Conservation (phyloP, 495 filamentous ascomycete genomes). For the Astrothelium subdiscretum region DNA sequence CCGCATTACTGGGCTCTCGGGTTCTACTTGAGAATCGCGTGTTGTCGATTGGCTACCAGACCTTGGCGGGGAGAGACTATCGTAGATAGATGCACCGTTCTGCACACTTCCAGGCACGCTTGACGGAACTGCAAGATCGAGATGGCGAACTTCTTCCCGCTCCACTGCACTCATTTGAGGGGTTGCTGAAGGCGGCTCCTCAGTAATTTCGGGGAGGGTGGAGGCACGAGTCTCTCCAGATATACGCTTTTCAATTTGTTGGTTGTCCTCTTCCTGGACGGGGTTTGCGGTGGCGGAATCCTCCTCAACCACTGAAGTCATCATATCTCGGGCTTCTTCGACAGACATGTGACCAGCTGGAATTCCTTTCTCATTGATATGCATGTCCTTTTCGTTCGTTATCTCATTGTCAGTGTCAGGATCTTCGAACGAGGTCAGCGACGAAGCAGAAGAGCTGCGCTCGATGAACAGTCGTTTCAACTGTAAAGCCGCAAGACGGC, state of each 20-base stretch:
- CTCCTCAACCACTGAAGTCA: conserved; percentile 60
- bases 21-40: neutral
- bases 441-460: conserved; percentile 60
- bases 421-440: conserved; percentile 53
- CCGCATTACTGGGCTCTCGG: neutral
- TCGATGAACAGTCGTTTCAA: conserved; percentile 93
- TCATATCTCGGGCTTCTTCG: conserved; percentile 42
- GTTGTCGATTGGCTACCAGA: neutral
- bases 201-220: neutral
- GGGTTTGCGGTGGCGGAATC: conserved; percentile 26
- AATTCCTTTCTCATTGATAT: conserved; percentile 10
- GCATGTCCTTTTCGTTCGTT: neutral
- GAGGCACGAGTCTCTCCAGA: neutral
- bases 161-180: conserved; percentile 11
- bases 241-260: neutral
- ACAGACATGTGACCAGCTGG: conserved; percentile 31
- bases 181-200: neutral
- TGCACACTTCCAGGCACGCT: conserved; percentile 12
- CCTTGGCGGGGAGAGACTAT: neutral
- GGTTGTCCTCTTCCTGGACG: neutral
- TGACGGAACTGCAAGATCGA: conserved; percentile 57
- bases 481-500: conserved; percentile 79
- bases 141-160: conserved; percentile 49
- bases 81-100: neutral
- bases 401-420: neutral